phyloP scores from a whole-genome alignment of 495 filamentous ascomycete species.

The Apiosordaria backusii region DNA sequence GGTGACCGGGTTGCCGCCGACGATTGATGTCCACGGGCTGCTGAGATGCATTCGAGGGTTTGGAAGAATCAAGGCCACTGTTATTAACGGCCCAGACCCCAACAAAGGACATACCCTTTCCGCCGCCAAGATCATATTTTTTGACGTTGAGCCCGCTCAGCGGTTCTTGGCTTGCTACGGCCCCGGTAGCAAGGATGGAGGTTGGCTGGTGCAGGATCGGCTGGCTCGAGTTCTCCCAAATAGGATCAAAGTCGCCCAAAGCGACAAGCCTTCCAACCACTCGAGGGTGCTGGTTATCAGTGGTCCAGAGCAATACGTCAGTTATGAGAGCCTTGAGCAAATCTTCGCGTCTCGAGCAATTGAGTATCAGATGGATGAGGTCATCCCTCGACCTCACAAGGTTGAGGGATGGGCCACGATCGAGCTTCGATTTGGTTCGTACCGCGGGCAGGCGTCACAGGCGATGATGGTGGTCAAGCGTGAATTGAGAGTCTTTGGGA shows the following conservation, averaged over 20 bases:
- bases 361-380: not conserved
- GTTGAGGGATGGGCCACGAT: not conserved
- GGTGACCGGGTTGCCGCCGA: conserved; percentile 30
- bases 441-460: too few species aligned
- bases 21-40: conserved; percentile 24
- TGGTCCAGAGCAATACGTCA: not conserved
- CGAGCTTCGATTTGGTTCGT: not conserved
- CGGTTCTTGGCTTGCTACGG: not conserved
- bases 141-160: conserved; percentile 21
- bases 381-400: not conserved
- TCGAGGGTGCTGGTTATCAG: not conserved
- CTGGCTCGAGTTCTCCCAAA: not conserved
- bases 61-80: conserved; percentile 33
- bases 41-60: conserved; percentile 26
- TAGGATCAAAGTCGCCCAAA: not conserved
- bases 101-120: conserved; percentile 12
- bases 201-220: not conserved
- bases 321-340: not conserved
- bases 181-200: not conserved
- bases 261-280: not conserved
- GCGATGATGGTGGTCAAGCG: too few species aligned
- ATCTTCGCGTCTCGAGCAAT: not conserved
- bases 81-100: conserved; percentile 27
- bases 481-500: too few species aligned
- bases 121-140: conserved; percentile 40